Conservation (phyloP, 2,329 filamentous ascomycete species). For the Incumbomyces delicatus region DNA sequence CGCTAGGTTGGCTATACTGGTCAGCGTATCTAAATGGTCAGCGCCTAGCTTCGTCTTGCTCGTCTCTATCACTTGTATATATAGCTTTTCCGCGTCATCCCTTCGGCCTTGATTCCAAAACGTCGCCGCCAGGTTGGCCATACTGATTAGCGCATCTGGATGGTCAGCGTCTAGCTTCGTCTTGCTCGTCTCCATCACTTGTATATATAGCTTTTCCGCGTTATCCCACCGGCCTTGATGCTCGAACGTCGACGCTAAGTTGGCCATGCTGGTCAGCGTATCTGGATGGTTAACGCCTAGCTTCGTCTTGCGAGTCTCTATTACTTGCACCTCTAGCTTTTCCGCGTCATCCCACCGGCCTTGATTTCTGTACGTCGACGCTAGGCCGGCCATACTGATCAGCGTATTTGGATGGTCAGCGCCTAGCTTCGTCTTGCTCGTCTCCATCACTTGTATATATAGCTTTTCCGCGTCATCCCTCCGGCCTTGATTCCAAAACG, state of each 20-base stretch:
- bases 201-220: too few relatives aligned
- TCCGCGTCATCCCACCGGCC: too few relatives aligned
- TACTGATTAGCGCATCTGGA: slow-evolving; percentile 4
- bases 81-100: slow-evolving; percentile 5
- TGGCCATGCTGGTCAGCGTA: slow-evolving; percentile 9
- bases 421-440: not conserved
- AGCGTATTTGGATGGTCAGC: slow-evolving; percentile 11
- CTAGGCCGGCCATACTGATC: slow-evolving; percentile 13
- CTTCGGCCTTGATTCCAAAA: slow-evolving; percentile 14
- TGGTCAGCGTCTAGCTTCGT: slow-evolving; percentile 6
- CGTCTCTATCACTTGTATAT: slow-evolving; percentile 7
- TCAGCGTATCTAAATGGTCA: slow-evolving; percentile 9
- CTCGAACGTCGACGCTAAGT: slow-evolving; percentile 9
- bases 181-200: too few relatives aligned
- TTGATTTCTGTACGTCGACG: too few relatives aligned
- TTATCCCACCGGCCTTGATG: slow-evolving; percentile 12
- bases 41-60: slow-evolving; percentile 1
- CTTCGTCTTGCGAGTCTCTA: not conserved
- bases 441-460: slow-evolving; percentile 7
- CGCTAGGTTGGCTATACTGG: slow-evolving; percentile 11
- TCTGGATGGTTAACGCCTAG: slow-evolving; percentile 6
- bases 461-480: slow-evolving; percentile 7
- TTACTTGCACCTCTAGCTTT: too few relatives aligned
- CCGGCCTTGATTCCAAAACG: slow-evolving; percentile 13
- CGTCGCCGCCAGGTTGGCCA: too few relatives aligned